Conservation (phyloP, 768 basidiomycete genomes). For the Lentinus tigrinus region DNA sequence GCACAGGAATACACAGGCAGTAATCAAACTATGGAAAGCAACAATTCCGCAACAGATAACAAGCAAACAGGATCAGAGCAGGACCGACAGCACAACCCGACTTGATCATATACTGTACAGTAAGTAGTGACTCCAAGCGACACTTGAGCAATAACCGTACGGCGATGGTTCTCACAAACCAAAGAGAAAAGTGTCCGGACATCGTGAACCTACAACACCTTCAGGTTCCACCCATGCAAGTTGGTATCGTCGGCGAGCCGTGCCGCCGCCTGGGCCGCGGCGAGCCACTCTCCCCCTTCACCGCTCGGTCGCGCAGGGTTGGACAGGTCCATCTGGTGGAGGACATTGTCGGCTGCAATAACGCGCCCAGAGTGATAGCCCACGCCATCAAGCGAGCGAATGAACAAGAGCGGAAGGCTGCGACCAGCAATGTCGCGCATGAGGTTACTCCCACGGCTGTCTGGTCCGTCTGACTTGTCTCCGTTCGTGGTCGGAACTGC, state of each 20-base stretch:
- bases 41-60: constrained; percentile 3
- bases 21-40: constrained; percentile 4
- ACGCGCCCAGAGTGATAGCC: constrained; percentile 88
- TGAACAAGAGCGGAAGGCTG: constrained; percentile 77
- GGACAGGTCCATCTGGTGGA: constrained; percentile 67
- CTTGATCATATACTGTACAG: neutral
- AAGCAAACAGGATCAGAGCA: constrained; percentile 11
- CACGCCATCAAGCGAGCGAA: constrained; percentile 79
- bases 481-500: constrained; percentile 39
- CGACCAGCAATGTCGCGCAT: constrained; percentile 61
- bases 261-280: constrained; percentile 69
- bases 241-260: constrained; percentile 49
- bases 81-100: constrained; percentile 3
- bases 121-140: too few relatives aligned
- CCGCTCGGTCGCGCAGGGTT: constrained; percentile 37
- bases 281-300: constrained; percentile 66
- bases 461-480: neutral
- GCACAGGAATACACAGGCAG: constrained; percentile 2
- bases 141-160: too few relatives aligned
- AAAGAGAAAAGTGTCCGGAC: too few relatives aligned
- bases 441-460: constrained; percentile 17
- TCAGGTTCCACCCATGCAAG: constrained; percentile 76
- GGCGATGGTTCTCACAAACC: too few relatives aligned
- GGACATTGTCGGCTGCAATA: constrained; percentile 79
- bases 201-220: constrained; percentile 56